Evolutionary conservation across 352 stramenopile species (phyloP), one percentile per base, ranked within the genome.

Genomic region (Phytophthora parvispora): DNA sequence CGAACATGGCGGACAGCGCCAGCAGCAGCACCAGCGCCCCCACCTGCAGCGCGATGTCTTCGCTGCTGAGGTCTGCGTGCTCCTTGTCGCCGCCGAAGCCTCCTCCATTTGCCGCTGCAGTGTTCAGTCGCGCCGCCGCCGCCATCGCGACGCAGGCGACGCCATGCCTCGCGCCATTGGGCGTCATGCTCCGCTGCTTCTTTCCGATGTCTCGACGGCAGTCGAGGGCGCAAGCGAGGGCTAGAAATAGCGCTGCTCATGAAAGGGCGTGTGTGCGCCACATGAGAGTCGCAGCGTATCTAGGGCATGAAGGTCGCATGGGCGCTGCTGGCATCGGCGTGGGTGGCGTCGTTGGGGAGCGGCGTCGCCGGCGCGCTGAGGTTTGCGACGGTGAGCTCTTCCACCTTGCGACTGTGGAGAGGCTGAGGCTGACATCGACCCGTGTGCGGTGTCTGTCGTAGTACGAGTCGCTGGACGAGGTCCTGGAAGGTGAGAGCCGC

Each of bases 1-100:
- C 92, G 66, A 99, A 99, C 15, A 97, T 72, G 18, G 85, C 96
- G 0, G 97, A 99, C 24, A 99, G 76, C 20, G 52, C 57, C 31
- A 97, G 78, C 24, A 97, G 75, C 34, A 89, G n/a, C 27, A 86
- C 65, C 22, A 95, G 62, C 3, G 61, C 75, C 18, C 67, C 63
- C 51, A 93, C 78, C 57, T 91, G 80, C 50, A 89, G 72, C 22
- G 70, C 74, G n/a, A 81, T 64, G 20, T 74, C 60, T 15, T 49
- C 59, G 15, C 25, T 38, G 24, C 43, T 70, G 40, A 72, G 58
- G 25, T 69, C 36, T 15, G 31, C 18, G 32, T 69, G 28, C 10
- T 56, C 36, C 20, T 65, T 47, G 6, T 24, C 43, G 8, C 9
- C 43, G 1, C 55, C 64, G 18, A 64, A 32, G 22, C 38, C 64